Evolutionary conservation across 2,329 filamentous ascomycete species (phyloP).

Genomic region (Alternaria hordeiaustralica): DNA sequence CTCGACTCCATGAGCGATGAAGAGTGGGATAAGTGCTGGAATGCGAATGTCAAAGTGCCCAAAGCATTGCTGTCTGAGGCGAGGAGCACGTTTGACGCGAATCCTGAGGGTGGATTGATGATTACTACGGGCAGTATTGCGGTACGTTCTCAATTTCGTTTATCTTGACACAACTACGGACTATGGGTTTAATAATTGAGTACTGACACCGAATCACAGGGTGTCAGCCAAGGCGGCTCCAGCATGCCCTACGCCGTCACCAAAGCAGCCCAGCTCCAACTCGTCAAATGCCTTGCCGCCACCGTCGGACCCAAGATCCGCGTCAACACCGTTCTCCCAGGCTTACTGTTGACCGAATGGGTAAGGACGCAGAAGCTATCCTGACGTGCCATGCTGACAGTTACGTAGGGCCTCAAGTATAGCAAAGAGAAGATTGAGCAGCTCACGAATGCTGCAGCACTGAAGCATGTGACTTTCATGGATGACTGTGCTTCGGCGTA

Average conservation of each 20-base stretch:
- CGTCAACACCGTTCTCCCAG: conserved; percentile 70
- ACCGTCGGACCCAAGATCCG: conserved; percentile 68
- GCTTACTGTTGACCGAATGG: conserved; percentile 66
- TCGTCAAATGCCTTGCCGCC: conserved; percentile 69
- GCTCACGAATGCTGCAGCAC: conserved; percentile 61
- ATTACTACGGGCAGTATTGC: conserved; percentile 69
- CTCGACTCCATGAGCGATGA: conserved; percentile 64
- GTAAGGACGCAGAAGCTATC: conserved; percentile 16
- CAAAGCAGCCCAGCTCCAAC: conserved; percentile 74
- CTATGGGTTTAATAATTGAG: neutral
- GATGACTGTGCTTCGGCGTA: conserved; percentile 64
- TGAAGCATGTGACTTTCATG: conserved; percentile 64
- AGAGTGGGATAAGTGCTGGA: conserved; percentile 72
- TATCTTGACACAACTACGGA: neutral
- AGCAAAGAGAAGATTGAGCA: conserved; percentile 62
- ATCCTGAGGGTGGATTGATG: conserved; percentile 68
- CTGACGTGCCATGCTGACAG: neutral
- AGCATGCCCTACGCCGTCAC: conserved; percentile 77
- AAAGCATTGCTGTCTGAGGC: conserved; percentile 63
- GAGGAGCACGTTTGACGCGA: conserved; percentile 64
- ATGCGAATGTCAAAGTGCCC: conserved; percentile 64
- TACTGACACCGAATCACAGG: conserved; percentile 39
- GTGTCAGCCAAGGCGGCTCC: conserved; percentile 59
- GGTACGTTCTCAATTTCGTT: conserved; percentile 45
- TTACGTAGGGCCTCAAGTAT: conserved; percentile 61